A percentile compares a stretch with the other conserved stretches of the same genome.
Conservation (phyloP, 805 yeast species). For the Candida easanensis region DNA sequence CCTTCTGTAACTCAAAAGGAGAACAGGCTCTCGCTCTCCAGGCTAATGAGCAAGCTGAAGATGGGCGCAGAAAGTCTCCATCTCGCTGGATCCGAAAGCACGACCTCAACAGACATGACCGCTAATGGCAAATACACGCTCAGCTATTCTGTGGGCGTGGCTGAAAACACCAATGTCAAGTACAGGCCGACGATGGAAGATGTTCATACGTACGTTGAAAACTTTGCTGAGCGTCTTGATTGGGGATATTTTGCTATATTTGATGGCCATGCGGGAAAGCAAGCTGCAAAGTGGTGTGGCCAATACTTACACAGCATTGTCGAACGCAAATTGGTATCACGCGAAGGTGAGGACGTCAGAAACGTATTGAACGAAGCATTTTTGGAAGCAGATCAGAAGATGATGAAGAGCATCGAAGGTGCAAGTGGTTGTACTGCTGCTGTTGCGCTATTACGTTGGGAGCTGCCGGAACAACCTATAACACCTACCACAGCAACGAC, state of each 20-base stretch:
- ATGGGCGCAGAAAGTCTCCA: constrained; percentile 3
- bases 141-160: constrained; percentile 82
- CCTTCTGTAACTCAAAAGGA: constrained; percentile 4
- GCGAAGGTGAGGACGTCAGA: constrained; percentile 54
- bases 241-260: constrained; percentile 95
- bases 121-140: constrained; percentile 36
- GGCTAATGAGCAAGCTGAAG: constrained; percentile 9
- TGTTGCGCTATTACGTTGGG: constrained; percentile 89
- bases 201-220: constrained; percentile 88
- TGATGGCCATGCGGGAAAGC: constrained; percentile 97
- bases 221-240: constrained; percentile 85
- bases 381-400: constrained; percentile 67
- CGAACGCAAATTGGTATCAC: constrained; percentile 52
- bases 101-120: constrained; percentile 2
- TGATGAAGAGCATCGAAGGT: constrained; percentile 59
- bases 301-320: constrained; percentile 71
- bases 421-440: constrained; percentile 95
- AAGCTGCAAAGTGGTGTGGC: constrained; percentile 94
- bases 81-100: not conserved
- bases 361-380: constrained; percentile 69
- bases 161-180: constrained; percentile 81
- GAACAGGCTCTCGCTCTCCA: constrained; percentile 8
- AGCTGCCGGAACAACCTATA: constrained; percentile 35
- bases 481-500: constrained; percentile 1
- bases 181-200: constrained; percentile 94